These are phyloP conservation scores for Plectosphaerella plurivora DNA, from an alignment of 2,329 filamentous ascomycete species.

Conservation along the genomic window DNA sequence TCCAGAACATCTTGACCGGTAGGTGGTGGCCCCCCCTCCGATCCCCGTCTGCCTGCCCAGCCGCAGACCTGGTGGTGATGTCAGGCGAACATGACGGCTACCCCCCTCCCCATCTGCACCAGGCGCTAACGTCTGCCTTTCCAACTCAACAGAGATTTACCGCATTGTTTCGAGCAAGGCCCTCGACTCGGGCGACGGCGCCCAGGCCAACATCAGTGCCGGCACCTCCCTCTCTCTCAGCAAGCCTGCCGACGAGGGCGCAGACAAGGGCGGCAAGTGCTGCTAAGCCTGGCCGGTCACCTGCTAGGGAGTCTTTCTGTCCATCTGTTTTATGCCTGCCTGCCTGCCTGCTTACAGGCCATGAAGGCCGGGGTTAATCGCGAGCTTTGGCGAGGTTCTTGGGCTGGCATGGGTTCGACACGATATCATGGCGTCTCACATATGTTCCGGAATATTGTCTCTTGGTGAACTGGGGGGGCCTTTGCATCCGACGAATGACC, in stretches of 20 bases:
- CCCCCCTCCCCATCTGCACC: background rate
- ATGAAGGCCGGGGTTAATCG: constrained; percentile 2
- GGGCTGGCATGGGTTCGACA: constrained; percentile 14
- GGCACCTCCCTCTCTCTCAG: constrained; percentile 83
- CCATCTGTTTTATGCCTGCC: background rate
- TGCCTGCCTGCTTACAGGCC: background rate
- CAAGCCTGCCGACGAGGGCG: constrained; percentile 72
- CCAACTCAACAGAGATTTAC: constrained; percentile 75
- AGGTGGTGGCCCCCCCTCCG: constrained; percentile 25
- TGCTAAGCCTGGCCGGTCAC: constrained; percentile 49
- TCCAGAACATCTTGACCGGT: constrained; percentile 99
- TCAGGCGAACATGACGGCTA: background rate
- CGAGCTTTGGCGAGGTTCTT: constrained; percentile 8
- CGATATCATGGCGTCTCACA: constrained; percentile 23
- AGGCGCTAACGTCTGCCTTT: constrained; percentile 3
- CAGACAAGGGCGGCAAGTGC: constrained; percentile 76
- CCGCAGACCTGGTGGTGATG: constrained; percentile 4
- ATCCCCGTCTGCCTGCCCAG: background rate
- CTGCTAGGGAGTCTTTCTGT: background rate
- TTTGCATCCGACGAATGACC: constrained; percentile 13
- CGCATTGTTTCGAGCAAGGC: constrained; percentile 98
- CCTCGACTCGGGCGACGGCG: constrained; percentile 80
- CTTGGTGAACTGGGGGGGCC: constrained; percentile 10
- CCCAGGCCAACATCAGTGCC: constrained; percentile 73
- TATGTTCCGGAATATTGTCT: constrained; percentile 22